Evolutionary conservation across 2,329 filamentous ascomycete species (phyloP).

Genomic region (Beauveria asiatica): DNA sequence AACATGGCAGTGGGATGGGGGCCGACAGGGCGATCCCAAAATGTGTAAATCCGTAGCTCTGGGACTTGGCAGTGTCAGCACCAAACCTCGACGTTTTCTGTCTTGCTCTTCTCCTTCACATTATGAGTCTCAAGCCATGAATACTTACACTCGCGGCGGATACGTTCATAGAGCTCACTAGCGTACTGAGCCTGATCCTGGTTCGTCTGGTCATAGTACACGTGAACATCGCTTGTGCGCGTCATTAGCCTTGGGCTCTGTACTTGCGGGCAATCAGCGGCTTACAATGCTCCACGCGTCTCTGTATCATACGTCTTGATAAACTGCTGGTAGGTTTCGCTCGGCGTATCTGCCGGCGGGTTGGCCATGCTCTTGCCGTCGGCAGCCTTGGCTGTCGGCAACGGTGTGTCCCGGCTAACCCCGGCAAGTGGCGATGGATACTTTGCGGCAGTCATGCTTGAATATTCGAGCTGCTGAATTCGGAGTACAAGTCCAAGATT

Average conservation of each 20-base stretch:
- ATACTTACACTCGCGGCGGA: constrained; percentile 65
- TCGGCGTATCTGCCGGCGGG: constrained; percentile 49
- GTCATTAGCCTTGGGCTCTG: neutral
- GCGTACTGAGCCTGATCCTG: constrained; percentile 58
- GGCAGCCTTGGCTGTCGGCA: constrained; percentile 49
- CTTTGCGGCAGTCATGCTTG: neutral
- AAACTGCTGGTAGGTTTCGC: constrained; percentile 64
- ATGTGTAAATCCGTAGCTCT: constrained; percentile 70
- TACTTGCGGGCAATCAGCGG: constrained; percentile 10
- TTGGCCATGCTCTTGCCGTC: constrained; percentile 77
- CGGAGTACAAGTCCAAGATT: neutral
- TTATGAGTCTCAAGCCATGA: too few species aligned
- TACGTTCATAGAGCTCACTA: constrained; percentile 64
- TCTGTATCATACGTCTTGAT: constrained; percentile 58
- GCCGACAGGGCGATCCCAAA: constrained; percentile 71
- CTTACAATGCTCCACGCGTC: constrained; percentile 61
- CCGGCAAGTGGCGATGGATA: constrained; percentile 46
- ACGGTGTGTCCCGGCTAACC: constrained; percentile 46
- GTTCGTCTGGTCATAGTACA: constrained; percentile 68
- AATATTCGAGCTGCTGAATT: neutral
- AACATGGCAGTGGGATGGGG: constrained; percentile 86
- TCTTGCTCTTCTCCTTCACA: neutral
- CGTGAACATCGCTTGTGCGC: constrained; percentile 61
- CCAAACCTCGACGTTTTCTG: neutral
- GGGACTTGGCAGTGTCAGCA: constrained; percentile 48